phyloP scores from a whole-genome alignment of 1,284 basidiomycete genomes.

The Cerioporus squamosus region DNA sequence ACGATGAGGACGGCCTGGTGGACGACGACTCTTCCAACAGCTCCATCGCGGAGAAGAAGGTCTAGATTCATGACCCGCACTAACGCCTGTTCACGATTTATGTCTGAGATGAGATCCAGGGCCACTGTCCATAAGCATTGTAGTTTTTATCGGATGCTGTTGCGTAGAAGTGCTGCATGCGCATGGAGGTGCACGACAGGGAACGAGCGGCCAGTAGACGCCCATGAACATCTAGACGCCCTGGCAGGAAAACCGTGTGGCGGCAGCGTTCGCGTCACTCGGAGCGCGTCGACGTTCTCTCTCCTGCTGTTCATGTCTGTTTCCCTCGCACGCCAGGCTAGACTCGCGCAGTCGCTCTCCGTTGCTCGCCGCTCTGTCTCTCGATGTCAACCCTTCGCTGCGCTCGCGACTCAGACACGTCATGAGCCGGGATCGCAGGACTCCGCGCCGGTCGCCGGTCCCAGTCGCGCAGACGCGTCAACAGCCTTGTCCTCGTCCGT shows the following conservation, averaged over 20 bases:
- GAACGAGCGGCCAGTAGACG: neutral
- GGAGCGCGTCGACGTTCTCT: neutral
- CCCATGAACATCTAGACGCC: neutral
- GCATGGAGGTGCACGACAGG: no score
- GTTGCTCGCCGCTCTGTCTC: slow-evolving; percentile 26
- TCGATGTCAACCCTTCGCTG: slow-evolving; percentile 32
- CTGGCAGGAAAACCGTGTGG: slow-evolving; percentile 8
- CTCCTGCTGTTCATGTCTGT: slow-evolving; percentile 36
- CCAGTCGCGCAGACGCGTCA: slow-evolving; percentile 12
- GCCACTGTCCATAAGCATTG: no score
- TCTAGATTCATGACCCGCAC: neutral
- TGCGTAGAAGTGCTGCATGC: no score
- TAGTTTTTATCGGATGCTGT: neutral
- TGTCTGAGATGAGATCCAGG: no score
- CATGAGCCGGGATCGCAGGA: slow-evolving; percentile 5
- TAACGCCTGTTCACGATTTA: slow-evolving; percentile 1
- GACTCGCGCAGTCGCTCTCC: slow-evolving; percentile 28
- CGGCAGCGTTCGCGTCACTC: neutral
- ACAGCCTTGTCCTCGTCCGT: neutral
- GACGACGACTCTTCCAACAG: slow-evolving; percentile 24
- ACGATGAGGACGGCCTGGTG: slow-evolving; percentile 44
- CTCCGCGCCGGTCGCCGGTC: slow-evolving; percentile 15
- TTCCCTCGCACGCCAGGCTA: slow-evolving; percentile 32
- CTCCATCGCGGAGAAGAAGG: slow-evolving; percentile 22
- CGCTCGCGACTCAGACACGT: slow-evolving; percentile 25